Evolutionary conservation across 176 grass and related monocot genomes (phyloP), one percentile per base, ranked within the genome.

Genomic region (Cocos nucifera): DNA sequence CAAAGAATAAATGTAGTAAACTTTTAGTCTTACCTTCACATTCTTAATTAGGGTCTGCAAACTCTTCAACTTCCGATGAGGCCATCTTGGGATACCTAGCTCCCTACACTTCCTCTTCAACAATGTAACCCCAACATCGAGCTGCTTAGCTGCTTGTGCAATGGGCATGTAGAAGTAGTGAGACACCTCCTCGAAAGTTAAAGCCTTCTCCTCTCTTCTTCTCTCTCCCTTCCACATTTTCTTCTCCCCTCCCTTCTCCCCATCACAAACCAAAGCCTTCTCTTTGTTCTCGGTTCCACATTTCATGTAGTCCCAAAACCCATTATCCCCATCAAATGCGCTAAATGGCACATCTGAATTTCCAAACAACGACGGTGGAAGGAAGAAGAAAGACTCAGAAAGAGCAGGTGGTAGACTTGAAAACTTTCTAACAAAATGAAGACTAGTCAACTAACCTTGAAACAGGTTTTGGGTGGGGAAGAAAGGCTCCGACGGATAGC

Each of bases 11-110:
- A 4, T 3, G 9, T 3, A 3, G 17, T 28, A 17, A 19, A 52
- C 0, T 4, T 15, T 26, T 26, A 26, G 25, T 26, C 25, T 6
- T 30, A 79, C 87, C 82, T 90, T 67, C 39, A 90, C 75, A 58
- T 85, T 82, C 9, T 72, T 75, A 25, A 90, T 82, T 52, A 90
- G 78, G 9, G 78, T 54, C 58, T 79, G 76, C 72, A 85, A 32
- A 20, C 82, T 90, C 73, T 90, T 82, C 75, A 90, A 79, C 82
- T 90, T 90, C 58, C 87, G 72, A 19, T 85, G 87, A 4, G 82
- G 87, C 82, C 87, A 90, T 54, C 82, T 58, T 0, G 87, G 75
- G 21, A 90, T 85, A 15, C 87, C 78, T 0, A 90, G 30, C 61
- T 90, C 71, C 17, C 82, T 53, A 75, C 82, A 90, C 54, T 59